These are phyloP conservation scores for Sugiyamaella chiloensis DNA, from an alignment of 805 yeast species.

Conservation along the genomic window DNA sequence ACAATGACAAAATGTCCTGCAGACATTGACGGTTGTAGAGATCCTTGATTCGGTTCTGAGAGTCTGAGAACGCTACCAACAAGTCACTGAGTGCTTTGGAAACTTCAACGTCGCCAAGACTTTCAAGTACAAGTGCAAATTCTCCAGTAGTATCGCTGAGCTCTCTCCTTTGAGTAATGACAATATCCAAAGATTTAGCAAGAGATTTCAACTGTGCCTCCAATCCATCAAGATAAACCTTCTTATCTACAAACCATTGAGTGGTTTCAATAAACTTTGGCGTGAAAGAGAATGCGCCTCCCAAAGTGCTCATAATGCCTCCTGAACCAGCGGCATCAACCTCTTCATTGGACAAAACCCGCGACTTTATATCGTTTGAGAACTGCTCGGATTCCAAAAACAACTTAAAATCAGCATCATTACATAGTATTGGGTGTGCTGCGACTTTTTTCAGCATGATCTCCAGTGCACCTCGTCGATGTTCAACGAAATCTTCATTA, in stretches of 20 bases:
- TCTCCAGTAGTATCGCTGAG: slow-evolving; percentile 68
- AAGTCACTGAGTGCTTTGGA: slow-evolving; percentile 62
- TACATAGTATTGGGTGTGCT: slow-evolving; percentile 50
- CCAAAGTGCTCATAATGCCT: slow-evolving; percentile 70
- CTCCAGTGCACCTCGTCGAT: slow-evolving; percentile 78
- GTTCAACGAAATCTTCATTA: slow-evolving; percentile 84
- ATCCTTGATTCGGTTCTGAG: slow-evolving; percentile 68
- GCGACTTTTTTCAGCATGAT: slow-evolving; percentile 78
- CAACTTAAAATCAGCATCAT: slow-evolving; percentile 72
- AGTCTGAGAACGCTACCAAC: slow-evolving; percentile 64
- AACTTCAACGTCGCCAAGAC: slow-evolving; percentile 71
- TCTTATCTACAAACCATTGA: slow-evolving; percentile 68
- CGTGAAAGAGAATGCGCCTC: slow-evolving; percentile 60
- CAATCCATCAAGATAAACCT: slow-evolving; percentile 62
- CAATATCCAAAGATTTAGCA: slow-evolving; percentile 66
- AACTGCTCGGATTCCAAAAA: slow-evolving; percentile 77
- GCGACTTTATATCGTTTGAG: slow-evolving; percentile 59
- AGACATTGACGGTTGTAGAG: slow-evolving; percentile 71
- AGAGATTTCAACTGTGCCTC: slow-evolving; percentile 71
- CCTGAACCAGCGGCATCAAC: slow-evolving; percentile 15
- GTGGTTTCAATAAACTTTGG: slow-evolving; percentile 75
- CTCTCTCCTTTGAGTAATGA: slow-evolving; percentile 73
- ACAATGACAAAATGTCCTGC: slow-evolving; percentile 83
- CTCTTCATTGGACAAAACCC: slow-evolving; percentile 32
- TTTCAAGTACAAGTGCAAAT: slow-evolving; percentile 52